phyloP scores from a whole-genome alignment of 2,329 filamentous ascomycete genomes.

The Aspergillus viridinutans region DNA sequence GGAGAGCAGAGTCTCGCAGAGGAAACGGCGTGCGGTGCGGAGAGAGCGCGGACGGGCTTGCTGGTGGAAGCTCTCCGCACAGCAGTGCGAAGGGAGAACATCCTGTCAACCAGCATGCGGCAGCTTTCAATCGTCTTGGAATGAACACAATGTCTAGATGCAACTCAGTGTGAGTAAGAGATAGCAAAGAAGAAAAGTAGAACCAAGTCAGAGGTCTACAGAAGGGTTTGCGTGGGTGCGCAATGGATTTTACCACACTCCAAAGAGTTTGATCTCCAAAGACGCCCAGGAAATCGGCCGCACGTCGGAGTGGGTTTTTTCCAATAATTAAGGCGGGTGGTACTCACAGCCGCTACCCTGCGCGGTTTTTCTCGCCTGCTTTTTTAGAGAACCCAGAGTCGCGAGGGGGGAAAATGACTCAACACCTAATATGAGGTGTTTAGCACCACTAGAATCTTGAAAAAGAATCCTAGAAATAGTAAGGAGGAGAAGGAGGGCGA shows the following conservation, averaged over 20 bases:
- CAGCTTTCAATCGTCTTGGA: constrained; percentile 29
- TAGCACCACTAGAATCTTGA: neutral
- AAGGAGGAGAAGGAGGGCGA: neutral
- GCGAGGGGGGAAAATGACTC: neutral
- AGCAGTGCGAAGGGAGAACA: constrained; percentile 42
- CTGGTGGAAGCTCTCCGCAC: constrained; percentile 42
- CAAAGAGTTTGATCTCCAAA: constrained; percentile 8
- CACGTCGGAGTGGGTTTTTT: constrained; percentile 18
- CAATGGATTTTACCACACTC: constrained; percentile 3
- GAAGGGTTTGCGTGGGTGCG: constrained; percentile 8
- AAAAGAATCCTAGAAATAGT: neutral
- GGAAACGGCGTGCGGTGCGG: constrained; percentile 33
- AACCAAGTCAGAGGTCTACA: constrained; percentile 4
- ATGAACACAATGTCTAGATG: constrained; percentile 14
- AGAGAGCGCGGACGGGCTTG: constrained; percentile 39
- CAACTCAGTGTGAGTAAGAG: constrained; percentile 1
- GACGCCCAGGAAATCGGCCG: constrained; percentile 14
- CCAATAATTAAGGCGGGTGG: constrained; percentile 13
- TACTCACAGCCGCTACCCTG: constrained; percentile 11
- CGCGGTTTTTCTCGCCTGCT: constrained; percentile 10
- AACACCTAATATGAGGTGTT: neutral
- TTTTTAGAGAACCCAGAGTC: neutral
- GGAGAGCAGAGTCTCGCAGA: constrained; percentile 25
- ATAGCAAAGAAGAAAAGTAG: constrained; percentile 4
- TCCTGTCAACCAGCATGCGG: constrained; percentile 40